These are phyloP conservation scores for Coriolopsis trogii DNA, from an alignment of 1,284 basidiomycete genomes.

Conservation along the genomic window DNA sequence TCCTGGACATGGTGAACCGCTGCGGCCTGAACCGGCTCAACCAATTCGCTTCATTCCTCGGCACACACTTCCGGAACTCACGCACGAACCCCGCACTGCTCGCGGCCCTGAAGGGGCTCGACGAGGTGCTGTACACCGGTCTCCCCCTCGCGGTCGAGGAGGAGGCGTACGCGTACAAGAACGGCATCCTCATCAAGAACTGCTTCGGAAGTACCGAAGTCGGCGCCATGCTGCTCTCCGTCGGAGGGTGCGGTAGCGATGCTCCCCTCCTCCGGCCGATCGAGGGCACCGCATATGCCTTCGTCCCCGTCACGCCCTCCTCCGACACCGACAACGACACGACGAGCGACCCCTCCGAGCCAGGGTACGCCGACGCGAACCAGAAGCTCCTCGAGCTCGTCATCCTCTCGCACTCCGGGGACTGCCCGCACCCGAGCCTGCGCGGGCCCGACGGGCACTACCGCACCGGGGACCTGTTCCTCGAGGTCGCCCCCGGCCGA, in stretches of 20 bases:
- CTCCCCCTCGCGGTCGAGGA: slow-evolving; percentile 31
- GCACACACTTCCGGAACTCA: slow-evolving; percentile 60
- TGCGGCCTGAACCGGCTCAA: slow-evolving; percentile 72
- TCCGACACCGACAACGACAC: slow-evolving; percentile 9
- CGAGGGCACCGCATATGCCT: slow-evolving; percentile 58
- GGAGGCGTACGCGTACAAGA: slow-evolving; percentile 61
- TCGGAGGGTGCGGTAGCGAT: slow-evolving; percentile 46
- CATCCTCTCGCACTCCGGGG: slow-evolving; percentile 62
- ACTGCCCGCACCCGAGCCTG: slow-evolving; percentile 63
- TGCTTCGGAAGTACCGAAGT: slow-evolving; percentile 78
- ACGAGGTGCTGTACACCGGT: slow-evolving; percentile 35
- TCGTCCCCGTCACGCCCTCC: slow-evolving; percentile 52
- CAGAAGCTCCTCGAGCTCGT: slow-evolving; percentile 63
- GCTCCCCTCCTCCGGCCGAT: slow-evolving; percentile 49
- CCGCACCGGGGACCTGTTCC: slow-evolving; percentile 77
- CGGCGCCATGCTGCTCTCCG: slow-evolving; percentile 64
- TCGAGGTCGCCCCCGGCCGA: slow-evolving; percentile 52
- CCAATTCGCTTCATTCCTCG: slow-evolving; percentile 71
- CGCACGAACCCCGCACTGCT: slow-evolving; percentile 62
- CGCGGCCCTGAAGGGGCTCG: slow-evolving; percentile 44
- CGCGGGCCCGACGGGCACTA: slow-evolving; percentile 64
- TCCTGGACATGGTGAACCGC: slow-evolving; percentile 32
- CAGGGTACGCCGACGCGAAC: slow-evolving; percentile 50
- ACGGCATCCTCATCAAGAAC: slow-evolving; percentile 64
- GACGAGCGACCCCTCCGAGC: slow-evolving; percentile 31